A percentile compares a stretch with the other conserved stretches of the same genome.
Conservation (phyloP, 352 stramenopile species). For the Globisporangium alternatum region DNA sequence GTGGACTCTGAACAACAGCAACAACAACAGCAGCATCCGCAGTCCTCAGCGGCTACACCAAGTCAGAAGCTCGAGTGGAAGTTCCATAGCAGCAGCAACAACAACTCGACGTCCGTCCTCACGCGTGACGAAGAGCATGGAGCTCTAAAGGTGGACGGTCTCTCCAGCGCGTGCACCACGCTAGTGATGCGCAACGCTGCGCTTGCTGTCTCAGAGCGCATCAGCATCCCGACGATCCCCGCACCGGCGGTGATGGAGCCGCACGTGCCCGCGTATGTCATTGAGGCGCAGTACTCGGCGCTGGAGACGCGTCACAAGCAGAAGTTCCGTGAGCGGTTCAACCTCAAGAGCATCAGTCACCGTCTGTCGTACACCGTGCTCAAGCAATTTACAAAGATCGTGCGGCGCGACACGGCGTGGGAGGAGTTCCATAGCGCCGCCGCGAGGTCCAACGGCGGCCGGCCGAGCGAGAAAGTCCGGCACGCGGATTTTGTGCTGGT, state of each 20-base stretch:
- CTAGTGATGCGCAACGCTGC: constrained; percentile 62
- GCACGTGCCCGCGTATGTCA: constrained; percentile 41
- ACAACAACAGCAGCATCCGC: neutral
- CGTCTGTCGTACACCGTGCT: constrained; percentile 61
- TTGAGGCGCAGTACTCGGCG: constrained; percentile 58
- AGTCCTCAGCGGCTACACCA: neutral
- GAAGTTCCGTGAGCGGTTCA: constrained; percentile 59
- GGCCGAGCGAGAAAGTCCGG: constrained; percentile 23
- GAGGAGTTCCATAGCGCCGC: constrained; percentile 43
- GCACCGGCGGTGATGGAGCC: constrained; percentile 32
- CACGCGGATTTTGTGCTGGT: constrained; percentile 50
- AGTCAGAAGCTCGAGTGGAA: constrained; percentile 8
- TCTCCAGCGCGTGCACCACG: constrained; percentile 37
- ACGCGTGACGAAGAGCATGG: neutral
- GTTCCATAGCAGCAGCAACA: constrained; percentile 7
- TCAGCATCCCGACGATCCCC: constrained; percentile 44
- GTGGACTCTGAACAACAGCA: neutral
- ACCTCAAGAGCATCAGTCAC: constrained; percentile 54
- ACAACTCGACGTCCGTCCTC: neutral
- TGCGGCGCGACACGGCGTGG: constrained; percentile 55
- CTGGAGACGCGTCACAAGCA: constrained; percentile 39
- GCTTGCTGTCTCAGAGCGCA: constrained; percentile 41
- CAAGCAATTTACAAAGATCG: constrained; percentile 62
- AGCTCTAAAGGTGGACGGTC: constrained; percentile 9
- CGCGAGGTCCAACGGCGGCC: constrained; percentile 5